phyloP scores from a whole-genome alignment of 345 rosid genomes.

The Lepidium africanum region DNA sequence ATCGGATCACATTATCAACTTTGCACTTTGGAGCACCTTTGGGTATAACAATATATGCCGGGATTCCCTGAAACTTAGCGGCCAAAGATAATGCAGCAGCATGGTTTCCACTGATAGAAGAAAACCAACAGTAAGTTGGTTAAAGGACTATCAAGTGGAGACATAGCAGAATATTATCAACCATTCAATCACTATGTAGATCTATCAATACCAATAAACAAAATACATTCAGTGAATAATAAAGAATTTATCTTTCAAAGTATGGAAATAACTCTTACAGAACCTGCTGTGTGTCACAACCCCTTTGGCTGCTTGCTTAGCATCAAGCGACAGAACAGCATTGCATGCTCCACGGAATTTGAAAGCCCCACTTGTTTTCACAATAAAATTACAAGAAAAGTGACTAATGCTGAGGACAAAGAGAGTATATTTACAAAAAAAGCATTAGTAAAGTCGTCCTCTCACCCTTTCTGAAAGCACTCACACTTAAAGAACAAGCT shows the following conservation, averaged over 20 bases:
- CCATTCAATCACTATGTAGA: neutral
- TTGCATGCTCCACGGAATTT: constrained; percentile 94
- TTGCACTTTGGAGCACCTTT: constrained; percentile 87
- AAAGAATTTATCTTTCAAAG: neutral
- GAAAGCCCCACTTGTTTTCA: constrained; percentile 65
- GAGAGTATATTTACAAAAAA: neutral
- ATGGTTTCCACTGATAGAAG: constrained; percentile 65
- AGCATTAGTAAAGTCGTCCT: neutral
- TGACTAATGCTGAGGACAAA: neutral
- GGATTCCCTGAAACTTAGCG: constrained; percentile 65
- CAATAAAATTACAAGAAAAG: neutral
- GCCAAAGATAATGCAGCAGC: constrained; percentile 96
- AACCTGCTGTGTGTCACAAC: constrained; percentile 96
- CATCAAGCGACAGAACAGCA: constrained; percentile 63
- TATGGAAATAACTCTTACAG: neutral
- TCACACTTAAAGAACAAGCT: constrained; percentile 76
- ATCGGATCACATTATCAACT: constrained; percentile 75
- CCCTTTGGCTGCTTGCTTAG: constrained; percentile 66
- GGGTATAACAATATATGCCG: constrained; percentile 70
- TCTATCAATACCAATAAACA: neutral
- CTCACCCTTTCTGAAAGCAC: constrained; percentile 90
- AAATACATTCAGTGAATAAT: neutral
- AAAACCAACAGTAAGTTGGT: neutral
- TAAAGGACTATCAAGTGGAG: neutral
- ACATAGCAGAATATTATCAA: neutral